phyloP scores from a whole-genome alignment of 2,329 filamentous ascomycete genomes.

The Penicillium hordei region DNA sequence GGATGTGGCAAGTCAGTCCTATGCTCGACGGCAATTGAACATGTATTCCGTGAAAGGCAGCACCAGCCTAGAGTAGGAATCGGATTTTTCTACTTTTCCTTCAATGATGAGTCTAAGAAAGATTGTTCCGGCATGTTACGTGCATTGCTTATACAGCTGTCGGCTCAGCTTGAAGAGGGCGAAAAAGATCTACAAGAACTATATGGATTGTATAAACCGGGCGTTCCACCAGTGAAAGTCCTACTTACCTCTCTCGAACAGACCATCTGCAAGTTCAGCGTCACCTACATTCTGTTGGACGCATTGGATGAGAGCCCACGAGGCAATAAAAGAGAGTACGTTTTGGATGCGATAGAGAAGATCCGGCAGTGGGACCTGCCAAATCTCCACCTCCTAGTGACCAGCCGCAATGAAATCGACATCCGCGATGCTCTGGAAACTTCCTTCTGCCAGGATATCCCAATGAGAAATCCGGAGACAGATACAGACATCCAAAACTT shows the following conservation, averaged over 20 bases:
- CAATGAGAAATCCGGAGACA: conserved; percentile 10
- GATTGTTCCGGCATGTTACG: conserved; percentile 25
- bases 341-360: neutral
- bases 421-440: conserved; percentile 2
- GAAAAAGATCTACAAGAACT: conserved; percentile 19
- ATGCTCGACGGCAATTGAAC: conserved; percentile 32
- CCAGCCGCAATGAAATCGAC: conserved; percentile 21
- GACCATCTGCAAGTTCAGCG: neutral
- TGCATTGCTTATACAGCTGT: conserved; percentile 30
- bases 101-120: conserved; percentile 29
- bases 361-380: conserved; percentile 14
- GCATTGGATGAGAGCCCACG: conserved; percentile 19
- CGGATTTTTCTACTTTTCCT: conserved; percentile 21
- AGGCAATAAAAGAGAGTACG: conserved; percentile 4
- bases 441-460: neutral
- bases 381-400: conserved; percentile 27
- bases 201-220: neutral
- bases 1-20: conserved; percentile 37
- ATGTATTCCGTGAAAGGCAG: conserved; percentile 17
- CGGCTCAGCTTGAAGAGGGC: conserved; percentile 16
- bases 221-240: neutral
- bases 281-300: conserved; percentile 12
- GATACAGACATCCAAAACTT: conserved; percentile 26
- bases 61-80: conserved; percentile 18
- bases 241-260: conserved; percentile 2